phyloP scores from a whole-genome alignment of 352 stramenopile species.

The Globisporangium canariense region DNA sequence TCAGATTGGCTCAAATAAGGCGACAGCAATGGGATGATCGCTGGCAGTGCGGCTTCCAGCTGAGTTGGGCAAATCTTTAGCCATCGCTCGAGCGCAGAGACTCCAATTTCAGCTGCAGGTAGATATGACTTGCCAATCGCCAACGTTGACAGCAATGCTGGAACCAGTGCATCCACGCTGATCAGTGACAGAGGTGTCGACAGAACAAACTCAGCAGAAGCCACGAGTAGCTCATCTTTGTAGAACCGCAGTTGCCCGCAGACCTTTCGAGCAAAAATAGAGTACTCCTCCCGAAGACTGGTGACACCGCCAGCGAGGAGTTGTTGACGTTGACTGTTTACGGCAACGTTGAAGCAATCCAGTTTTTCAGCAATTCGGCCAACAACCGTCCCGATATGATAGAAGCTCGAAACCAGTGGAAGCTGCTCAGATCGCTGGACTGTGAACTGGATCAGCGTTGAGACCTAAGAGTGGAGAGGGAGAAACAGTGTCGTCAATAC shows the following conservation, averaged over 20 bases:
- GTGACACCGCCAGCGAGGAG: not conserved
- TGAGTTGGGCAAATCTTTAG: conserved; percentile 23
- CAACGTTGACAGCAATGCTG: conserved; percentile 46
- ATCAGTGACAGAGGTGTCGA: conserved; percentile 42
- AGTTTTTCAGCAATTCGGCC: conserved; percentile 24
- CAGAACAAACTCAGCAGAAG: conserved; percentile 57
- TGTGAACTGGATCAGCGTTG: conserved; percentile 32
- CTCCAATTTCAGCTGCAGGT: conserved; percentile 50
- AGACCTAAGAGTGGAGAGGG: conserved; percentile 22
- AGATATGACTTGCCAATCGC: conserved; percentile 62
- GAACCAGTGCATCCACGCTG: conserved; percentile 23
- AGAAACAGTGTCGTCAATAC: not conserved
- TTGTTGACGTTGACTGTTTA: not conserved
- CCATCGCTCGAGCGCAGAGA: conserved; percentile 59
- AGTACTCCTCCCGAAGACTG: conserved; percentile 26
- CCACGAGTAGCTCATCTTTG: conserved; percentile 72
- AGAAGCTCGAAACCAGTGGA: conserved; percentile 60
- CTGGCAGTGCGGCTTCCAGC: conserved; percentile 32
- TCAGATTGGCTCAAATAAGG: conserved; percentile 52
- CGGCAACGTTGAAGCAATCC: conserved; percentile 21
- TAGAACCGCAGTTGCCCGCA: conserved; percentile 63
- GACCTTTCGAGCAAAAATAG: conserved; percentile 39
- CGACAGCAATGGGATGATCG: conserved; percentile 43
- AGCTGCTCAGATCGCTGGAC: conserved; percentile 25
- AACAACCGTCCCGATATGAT: conserved; percentile 52